These are phyloP conservation scores for Ramaria sp. DNA, from an alignment of 768 basidiomycete species.

Conservation along the genomic window DNA sequence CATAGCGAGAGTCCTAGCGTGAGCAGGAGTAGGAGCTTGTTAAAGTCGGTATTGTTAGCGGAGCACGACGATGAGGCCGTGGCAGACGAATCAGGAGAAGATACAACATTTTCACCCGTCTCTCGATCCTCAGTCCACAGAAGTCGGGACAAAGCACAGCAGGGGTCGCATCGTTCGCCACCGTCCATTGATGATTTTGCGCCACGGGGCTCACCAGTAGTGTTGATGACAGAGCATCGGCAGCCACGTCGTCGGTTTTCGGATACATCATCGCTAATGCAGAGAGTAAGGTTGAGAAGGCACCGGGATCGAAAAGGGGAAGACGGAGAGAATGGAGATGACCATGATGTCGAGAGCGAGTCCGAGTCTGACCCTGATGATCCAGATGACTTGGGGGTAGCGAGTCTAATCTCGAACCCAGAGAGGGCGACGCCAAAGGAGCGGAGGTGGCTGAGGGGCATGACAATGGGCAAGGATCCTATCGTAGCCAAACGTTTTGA, in stretches of 20 bases:
- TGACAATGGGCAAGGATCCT: constrained; percentile 74
- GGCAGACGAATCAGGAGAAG: constrained; percentile 28
- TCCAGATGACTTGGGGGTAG: constrained; percentile 37
- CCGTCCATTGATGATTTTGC: background rate
- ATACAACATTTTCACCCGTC: constrained; percentile 10
- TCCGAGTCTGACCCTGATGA: constrained; percentile 30
- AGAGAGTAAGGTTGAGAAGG: background rate
- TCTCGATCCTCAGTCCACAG: background rate
- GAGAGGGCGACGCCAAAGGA: constrained; percentile 70
- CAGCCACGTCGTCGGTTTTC: constrained; percentile 7
- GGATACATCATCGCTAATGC: background rate
- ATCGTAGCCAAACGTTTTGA: constrained; percentile 64
- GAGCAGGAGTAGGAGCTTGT: background rate
- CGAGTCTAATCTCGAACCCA: constrained; percentile 69
- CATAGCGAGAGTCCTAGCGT: background rate
- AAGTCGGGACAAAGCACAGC: background rate
- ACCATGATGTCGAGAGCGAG: constrained; percentile 28
- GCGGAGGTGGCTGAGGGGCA: constrained; percentile 79
- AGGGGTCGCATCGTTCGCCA: constrained; percentile 1
- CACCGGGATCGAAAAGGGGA: background rate
- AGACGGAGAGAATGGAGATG: constrained; percentile 26
- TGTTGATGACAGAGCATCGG: constrained; percentile 1
- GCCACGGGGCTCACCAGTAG: background rate
- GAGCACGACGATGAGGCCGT: constrained; percentile 20
- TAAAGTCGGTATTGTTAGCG: constrained; percentile 7